phyloP scores from a whole-genome alignment of 2,329 filamentous ascomycete genomes.

The Penicillium polonicum region DNA sequence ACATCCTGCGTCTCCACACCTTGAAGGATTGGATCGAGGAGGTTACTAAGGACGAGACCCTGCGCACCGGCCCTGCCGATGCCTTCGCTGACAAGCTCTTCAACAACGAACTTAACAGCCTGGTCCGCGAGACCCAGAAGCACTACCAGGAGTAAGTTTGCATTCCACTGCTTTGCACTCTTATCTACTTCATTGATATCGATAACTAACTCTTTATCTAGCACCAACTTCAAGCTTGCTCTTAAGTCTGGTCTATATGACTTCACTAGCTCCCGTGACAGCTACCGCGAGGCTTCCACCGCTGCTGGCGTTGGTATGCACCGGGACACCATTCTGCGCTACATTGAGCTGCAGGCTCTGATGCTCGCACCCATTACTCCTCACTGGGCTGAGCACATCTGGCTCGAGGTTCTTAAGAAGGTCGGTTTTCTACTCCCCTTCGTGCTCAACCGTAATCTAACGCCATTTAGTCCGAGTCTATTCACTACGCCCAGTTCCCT shows the following conservation, averaged over 20 bases:
- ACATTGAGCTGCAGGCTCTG: constrained; percentile 82
- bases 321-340: constrained; percentile 72
- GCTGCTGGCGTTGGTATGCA: constrained; percentile 84
- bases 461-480: constrained; percentile 56
- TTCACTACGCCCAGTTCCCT: constrained; percentile 79
- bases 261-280: constrained; percentile 81
- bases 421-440: constrained; percentile 22
- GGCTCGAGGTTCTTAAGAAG: constrained; percentile 83
- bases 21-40: constrained; percentile 93
- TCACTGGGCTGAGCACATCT: constrained; percentile 93
- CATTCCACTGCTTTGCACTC: background rate
- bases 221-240: constrained; percentile 80
- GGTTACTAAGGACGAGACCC: constrained; percentile 67
- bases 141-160: constrained; percentile 67
- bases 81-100: constrained; percentile 86
- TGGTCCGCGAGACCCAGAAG: constrained; percentile 74
- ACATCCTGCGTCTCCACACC: constrained; percentile 79
- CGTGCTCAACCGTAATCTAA: constrained; percentile 4
- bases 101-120: constrained; percentile 83
- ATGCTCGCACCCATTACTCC: constrained; percentile 81
- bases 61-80: constrained; percentile 73
- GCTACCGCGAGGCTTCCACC: constrained; percentile 79
- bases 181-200: background rate
- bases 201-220: constrained; percentile 26
- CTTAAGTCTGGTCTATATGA: constrained; percentile 86